Conservation (phyloP, 2,329 filamentous ascomycete genomes). For the Paramyrothecium sp. region DNA sequence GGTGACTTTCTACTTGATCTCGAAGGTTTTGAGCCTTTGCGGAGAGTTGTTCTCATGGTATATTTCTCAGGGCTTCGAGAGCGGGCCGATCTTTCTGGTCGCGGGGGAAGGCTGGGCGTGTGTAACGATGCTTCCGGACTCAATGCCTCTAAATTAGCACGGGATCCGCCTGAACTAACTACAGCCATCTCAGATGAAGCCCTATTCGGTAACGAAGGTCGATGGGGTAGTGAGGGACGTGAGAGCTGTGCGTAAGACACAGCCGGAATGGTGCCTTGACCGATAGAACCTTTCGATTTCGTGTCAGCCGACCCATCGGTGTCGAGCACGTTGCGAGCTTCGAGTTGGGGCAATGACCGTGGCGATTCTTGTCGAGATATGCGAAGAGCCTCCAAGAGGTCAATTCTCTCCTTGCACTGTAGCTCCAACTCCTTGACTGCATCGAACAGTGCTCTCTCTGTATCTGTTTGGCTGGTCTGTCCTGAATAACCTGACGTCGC, state of each 20-base stretch:
- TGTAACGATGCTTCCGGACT: constrained; percentile 23
- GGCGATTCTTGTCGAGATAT: constrained; percentile 51
- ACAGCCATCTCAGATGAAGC: constrained; percentile 49
- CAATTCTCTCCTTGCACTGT: constrained; percentile 91
- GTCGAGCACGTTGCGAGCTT: constrained; percentile 18
- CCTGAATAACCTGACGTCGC: constrained; percentile 69
- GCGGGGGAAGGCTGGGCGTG: constrained; percentile 28
- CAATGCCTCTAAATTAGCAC: constrained; percentile 10
- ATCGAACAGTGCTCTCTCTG: constrained; percentile 78
- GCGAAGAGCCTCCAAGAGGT: constrained; percentile 78
- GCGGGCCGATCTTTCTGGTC: constrained; percentile 38
- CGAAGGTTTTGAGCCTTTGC: constrained; percentile 43
- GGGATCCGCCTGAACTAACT: constrained; percentile 27
- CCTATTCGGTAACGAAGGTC: constrained; percentile 55
- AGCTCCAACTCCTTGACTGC: constrained; percentile 80
- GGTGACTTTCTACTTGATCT: constrained; percentile 39
- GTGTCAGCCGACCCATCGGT: constrained; percentile 13
- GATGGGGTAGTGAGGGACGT: constrained; percentile 58
- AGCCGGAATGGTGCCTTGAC: constrained; percentile 77
- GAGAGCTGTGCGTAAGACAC: constrained; percentile 79
- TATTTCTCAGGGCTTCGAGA: constrained; percentile 61
- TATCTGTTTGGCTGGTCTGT: constrained; percentile 73
- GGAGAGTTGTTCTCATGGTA: constrained; percentile 60
- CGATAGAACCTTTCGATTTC: constrained; percentile 62
- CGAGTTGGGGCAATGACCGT: constrained; percentile 8